Conservation (phyloP, 805 yeast species). For the Ogataea salicorniae region DNA sequence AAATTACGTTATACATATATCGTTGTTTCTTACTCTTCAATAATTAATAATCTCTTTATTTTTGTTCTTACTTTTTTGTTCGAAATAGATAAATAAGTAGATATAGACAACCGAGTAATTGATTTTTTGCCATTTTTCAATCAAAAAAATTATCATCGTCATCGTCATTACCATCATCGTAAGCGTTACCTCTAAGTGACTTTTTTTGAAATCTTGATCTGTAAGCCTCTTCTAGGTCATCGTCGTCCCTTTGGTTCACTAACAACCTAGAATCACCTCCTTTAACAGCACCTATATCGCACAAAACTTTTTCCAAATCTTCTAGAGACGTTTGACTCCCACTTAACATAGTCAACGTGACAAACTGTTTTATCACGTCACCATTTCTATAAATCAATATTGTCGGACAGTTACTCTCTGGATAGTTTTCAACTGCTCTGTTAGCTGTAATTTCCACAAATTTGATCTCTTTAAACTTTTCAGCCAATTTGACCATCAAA, state of each 20-base stretch:
- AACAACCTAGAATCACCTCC: slow-evolving; percentile 62
- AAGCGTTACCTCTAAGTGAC: slow-evolving; percentile 40
- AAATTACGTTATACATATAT: background rate
- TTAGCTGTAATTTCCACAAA: slow-evolving; percentile 89
- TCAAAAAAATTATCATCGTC: slow-evolving; percentile 50
- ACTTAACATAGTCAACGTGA: slow-evolving; percentile 77
- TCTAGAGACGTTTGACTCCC: slow-evolving; percentile 68
- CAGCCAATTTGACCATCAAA: slow-evolving; percentile 54
- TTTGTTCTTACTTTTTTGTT: background rate
- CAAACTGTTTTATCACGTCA: slow-evolving; percentile 71
- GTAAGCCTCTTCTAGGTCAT: slow-evolving; percentile 50
- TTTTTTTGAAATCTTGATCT: slow-evolving; percentile 53
- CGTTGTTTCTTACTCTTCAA: background rate
- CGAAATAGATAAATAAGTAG: background rate
- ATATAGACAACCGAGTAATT: background rate
- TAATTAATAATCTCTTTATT: background rate
- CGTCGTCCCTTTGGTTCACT: slow-evolving; percentile 47
- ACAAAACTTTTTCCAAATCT: slow-evolving; percentile 73
- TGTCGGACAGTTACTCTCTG: slow-evolving; percentile 88
- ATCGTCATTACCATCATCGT: slow-evolving; percentile 32
- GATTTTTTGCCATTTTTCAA: slow-evolving; percentile 14
- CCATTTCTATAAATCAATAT: slow-evolving; percentile 74
- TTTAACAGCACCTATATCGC: slow-evolving; percentile 59
- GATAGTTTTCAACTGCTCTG: slow-evolving; percentile 90
- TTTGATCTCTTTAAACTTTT: slow-evolving; percentile 73